These are phyloP conservation scores for Ceratocystis eucalypticola DNA, from an alignment of 2,329 filamentous ascomycete species.

Conservation along the genomic window DNA sequence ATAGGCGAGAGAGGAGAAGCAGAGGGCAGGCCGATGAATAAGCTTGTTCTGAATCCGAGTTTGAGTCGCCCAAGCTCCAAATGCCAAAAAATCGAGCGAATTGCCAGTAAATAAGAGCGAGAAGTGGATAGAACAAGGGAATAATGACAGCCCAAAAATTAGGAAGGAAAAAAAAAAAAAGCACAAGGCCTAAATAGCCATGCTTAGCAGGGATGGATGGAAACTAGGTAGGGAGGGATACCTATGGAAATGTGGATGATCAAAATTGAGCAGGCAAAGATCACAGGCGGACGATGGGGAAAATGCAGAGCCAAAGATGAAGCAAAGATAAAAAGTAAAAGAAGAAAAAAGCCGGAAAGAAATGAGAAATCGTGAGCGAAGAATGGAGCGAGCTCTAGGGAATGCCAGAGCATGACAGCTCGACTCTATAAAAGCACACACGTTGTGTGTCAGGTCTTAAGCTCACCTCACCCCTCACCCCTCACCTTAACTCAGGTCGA, in stretches of 20 bases:
- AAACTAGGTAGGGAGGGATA: neutral
- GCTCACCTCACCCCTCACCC: no score
- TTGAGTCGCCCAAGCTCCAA: neutral
- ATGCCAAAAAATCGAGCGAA: neutral
- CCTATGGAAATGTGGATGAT: neutral
- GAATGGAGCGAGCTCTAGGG: neutral
- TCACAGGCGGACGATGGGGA: neutral
- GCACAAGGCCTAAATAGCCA: neutral
- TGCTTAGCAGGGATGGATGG: neutral
- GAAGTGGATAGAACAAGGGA: no score
- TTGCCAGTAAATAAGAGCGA: no score
- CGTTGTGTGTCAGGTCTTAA: neutral
- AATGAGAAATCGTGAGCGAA: neutral
- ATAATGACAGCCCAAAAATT: neutral
- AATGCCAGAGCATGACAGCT: neutral
- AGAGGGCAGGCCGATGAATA: neutral
- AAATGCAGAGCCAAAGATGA: neutral
- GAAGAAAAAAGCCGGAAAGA: neutral
- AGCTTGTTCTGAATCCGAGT: neutral
- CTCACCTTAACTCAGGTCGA: no score
- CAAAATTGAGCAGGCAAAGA: neutral
- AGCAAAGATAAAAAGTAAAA: neutral
- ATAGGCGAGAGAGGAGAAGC: neutral
- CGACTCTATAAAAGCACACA: neutral
- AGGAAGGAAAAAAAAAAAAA: constrained; percentile 4